A percentile compares a stretch with the other conserved stretches of the same genome.
phyloP scores from a whole-genome alignment of 345 rosid species.

The Eucalyptus marginata region DNA sequence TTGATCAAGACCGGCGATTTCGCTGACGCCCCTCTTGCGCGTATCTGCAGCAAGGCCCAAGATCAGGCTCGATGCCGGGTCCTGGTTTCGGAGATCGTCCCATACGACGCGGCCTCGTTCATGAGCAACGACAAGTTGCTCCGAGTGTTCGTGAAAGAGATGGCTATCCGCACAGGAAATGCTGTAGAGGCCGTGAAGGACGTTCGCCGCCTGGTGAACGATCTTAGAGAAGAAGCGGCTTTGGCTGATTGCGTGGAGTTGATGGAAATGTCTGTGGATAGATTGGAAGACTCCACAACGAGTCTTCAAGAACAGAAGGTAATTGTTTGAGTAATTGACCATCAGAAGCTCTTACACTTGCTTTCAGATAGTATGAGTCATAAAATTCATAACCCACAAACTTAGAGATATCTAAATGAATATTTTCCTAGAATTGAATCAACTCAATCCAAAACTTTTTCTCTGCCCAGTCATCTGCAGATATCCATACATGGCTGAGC shows the following conservation, averaged over 20 bases:
- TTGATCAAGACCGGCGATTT: background rate
- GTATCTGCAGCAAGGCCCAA: conserved; percentile 22
- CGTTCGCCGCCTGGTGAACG: conserved; percentile 10
- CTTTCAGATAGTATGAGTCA: background rate
- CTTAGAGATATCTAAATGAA: no score
- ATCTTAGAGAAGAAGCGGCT: conserved; percentile 18
- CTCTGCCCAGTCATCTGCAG: conserved; percentile 13
- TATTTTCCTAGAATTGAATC: background rate
- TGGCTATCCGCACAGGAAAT: conserved; percentile 4
- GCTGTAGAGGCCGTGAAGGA: conserved; percentile 1
- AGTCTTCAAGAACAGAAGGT: conserved; percentile 21
- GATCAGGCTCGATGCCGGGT: conserved; percentile 27
- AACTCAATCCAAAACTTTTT: background rate
- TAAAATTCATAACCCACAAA: background rate
- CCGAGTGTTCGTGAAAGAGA: conserved; percentile 20
- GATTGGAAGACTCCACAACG: conserved; percentile 30
- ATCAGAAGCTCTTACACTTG: background rate
- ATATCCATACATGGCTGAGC: conserved; percentile 74
- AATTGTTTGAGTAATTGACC: background rate
- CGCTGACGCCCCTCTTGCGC: background rate
- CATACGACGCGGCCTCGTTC: background rate
- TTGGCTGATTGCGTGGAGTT: conserved; percentile 41
- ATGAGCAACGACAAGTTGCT: conserved; percentile 13
- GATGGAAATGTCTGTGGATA: conserved; percentile 43
- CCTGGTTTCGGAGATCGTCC: conserved; percentile 19